Conservation (phyloP, 495 filamentous ascomycete species). For the Paragyromitra xinjiangensis region DNA sequence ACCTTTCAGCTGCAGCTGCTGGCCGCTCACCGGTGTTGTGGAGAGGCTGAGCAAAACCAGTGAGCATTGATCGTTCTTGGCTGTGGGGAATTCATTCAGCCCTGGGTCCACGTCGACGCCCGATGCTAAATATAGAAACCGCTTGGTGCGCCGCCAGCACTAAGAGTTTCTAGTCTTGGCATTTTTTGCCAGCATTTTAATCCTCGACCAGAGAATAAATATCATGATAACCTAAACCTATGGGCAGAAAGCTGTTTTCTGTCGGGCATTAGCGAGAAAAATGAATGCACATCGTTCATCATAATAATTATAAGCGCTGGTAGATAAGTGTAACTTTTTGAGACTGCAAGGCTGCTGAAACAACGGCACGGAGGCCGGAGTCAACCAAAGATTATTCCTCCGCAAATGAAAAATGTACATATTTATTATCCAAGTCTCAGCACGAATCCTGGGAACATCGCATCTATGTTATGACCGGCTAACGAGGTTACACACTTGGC, state of each 20-base stretch:
- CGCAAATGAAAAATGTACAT: background rate
- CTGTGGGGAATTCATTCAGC: conserved; percentile 30
- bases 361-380: background rate
- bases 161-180: conserved; percentile 23
- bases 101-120: conserved; percentile 36
- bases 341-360: background rate
- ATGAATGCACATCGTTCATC: background rate
- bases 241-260: background rate
- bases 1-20: conserved; percentile 30
- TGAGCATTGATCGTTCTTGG: conserved; percentile 7
- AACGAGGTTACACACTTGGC: background rate
- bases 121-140: conserved; percentile 41
- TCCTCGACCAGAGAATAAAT: background rate
- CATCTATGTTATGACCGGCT: no score
- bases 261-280: background rate
- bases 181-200: background rate
- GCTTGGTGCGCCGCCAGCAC: background rate
- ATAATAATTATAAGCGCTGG: background rate
- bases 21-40: background rate
- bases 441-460: background rate
- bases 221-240: background rate
- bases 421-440: background rate
- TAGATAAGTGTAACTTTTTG: background rate
- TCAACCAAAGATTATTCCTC: background rate
- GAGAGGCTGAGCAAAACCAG: conserved; percentile 32